Percentiles rank a stretch among this genome's conserved stretches.
Conservation (phyloP, 2,329 filamentous ascomycete genomes). For the Pyricularia grisea region DNA sequence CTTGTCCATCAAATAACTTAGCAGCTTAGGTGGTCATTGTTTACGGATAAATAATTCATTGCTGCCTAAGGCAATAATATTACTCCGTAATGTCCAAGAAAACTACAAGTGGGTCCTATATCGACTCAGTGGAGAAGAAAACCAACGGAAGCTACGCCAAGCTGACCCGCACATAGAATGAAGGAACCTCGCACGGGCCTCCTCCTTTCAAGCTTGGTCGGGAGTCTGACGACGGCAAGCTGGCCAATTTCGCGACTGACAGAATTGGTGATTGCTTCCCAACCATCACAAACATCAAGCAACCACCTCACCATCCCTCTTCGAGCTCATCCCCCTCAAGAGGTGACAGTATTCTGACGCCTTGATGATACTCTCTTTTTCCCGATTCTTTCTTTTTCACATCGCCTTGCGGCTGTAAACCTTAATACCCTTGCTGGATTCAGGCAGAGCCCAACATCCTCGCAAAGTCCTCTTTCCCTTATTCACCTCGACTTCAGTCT, state of each 20-base stretch:
- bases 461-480: background rate
- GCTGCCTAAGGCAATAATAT: background rate
- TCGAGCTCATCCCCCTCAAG: background rate
- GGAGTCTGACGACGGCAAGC: background rate
- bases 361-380: background rate
- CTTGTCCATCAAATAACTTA: too few relatives aligned
- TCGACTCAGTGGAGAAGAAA: background rate
- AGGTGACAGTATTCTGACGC: background rate
- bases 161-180: background rate
- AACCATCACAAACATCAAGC: background rate
- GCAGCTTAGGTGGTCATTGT: too few relatives aligned
- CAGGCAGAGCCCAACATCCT: background rate
- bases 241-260: background rate
- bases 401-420: background rate
- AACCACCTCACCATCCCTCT: background rate
- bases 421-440: conserved; percentile 1
- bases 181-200: background rate
- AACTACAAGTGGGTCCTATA: background rate
- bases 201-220: background rate
- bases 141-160: background rate
- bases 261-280: background rate
- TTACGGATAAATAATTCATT: background rate
- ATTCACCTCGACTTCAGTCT: background rate
- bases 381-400: background rate
- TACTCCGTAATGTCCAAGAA: background rate